These are phyloP conservation scores for Leishmania turanica DNA, from an alignment of 208 protist species.

Conservation along the genomic window DNA sequence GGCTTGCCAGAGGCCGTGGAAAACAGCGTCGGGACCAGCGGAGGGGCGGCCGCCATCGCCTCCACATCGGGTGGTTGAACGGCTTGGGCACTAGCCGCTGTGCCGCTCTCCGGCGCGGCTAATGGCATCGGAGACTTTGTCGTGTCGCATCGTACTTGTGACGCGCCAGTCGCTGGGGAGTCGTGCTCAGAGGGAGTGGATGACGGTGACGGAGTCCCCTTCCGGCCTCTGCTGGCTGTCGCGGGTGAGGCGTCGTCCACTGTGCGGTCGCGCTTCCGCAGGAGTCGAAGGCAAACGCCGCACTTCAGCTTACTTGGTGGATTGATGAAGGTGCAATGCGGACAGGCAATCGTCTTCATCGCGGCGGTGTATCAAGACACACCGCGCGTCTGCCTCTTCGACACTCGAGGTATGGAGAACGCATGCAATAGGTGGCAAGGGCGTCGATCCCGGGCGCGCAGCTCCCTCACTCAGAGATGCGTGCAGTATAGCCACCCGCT, in stretches of 20 bases:
- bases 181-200: background rate
- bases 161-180: too few species aligned
- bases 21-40: constrained; percentile 34
- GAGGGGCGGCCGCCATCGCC: background rate
- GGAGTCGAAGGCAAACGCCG: constrained; percentile 53
- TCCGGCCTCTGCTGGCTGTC: background rate
- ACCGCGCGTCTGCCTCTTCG: background rate
- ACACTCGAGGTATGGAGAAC: too few species aligned
- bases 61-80: background rate
- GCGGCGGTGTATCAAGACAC: background rate
- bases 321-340: constrained; percentile 75
- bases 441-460: background rate
- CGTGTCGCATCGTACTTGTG: background rate
- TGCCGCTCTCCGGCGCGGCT: background rate
- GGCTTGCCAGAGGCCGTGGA: constrained; percentile 43
- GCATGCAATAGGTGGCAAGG: background rate
- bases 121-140: background rate
- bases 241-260: background rate
- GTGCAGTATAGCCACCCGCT: background rate
- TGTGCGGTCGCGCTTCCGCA: constrained; percentile 38
- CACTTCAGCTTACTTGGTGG: constrained; percentile 41
- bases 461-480: background rate
- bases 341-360: constrained; percentile 44
- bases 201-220: background rate
- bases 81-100: background rate